Base-by-base conservation (phyloP, 306 rosid genomes). In the Lathyrus tuberosus region DNA sequence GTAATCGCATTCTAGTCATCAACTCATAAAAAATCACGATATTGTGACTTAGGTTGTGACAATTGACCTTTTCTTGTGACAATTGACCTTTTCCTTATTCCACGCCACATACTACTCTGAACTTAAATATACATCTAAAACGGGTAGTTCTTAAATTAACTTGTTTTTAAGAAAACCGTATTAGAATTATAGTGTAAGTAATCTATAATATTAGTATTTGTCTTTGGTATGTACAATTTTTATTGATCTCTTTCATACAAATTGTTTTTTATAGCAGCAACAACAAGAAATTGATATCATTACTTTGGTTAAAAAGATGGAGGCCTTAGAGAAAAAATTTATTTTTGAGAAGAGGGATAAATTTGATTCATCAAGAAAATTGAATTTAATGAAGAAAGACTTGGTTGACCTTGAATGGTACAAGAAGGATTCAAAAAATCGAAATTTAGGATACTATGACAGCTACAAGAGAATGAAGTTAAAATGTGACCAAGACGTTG, bases 391-490 rank as follows among this genome's bases (percentile, higher is more conserved):
- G 14, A 92, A 92, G 71, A 62, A 31, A 70, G 2, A 11, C 1
- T 86, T 89, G 95, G 85, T 86, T n/a, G 0, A 52, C 1, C 42
- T 92, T 10, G 98, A 87, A 78, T 83, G 84, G 92, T 92, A 89
- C 81, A 89, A 87, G 78, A 82, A 70, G 44, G 2, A 1, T 0
- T 65, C 74, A 0, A 83, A 87, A 42, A 48, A 2, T 0, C 0
- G 0, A 0, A 14, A 41, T 0, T 15, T 24, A 35, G 96, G 89
- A 18, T 89, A 89, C 79, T 86, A 89, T 41, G 98, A 89, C 72
- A 44, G 72, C 48, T 87, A 67, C 87, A 89, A 78, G 70, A 78
- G 31, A 0, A 30, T 3, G 31, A 0, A 0, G 5, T 3, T 0
- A 4, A 2, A 2, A 7, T 0, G 18, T 2, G 92, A 89, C 70